A percentile compares a stretch with the other conserved stretches of the same genome.
These are phyloP conservation scores for Brettanomyces bruxellensis DNA, from an alignment of 805 yeast genomes.

Conservation along the genomic window DNA sequence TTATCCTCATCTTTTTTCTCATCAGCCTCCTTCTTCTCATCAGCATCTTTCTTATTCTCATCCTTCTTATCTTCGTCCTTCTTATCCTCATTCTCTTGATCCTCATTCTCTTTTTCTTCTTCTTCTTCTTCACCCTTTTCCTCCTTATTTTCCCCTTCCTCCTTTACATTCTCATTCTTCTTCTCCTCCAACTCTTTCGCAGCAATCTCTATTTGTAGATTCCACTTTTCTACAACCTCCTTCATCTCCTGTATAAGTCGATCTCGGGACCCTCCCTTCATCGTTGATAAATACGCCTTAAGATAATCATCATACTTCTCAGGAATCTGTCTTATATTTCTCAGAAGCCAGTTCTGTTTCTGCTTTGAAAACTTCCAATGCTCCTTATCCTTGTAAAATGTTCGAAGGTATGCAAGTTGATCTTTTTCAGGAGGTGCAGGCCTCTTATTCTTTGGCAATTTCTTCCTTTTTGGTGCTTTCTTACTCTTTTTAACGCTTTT, in stretches of 20 bases:
- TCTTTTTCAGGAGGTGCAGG: conserved; percentile 71
- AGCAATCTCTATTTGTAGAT: conserved; percentile 34
- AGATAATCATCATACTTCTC: conserved; percentile 43
- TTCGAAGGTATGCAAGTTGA: conserved; percentile 57
- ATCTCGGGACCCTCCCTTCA: conserved; percentile 63
- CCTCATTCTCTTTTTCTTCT: background rate
- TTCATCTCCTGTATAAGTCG: conserved; percentile 44
- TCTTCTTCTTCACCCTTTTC: conserved; percentile 8
- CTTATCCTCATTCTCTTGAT: background rate
- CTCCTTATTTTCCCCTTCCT: conserved; percentile 4
- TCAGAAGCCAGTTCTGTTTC: conserved; percentile 79
- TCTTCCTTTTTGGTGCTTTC: conserved; percentile 62
- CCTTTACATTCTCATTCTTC: conserved; percentile 6
- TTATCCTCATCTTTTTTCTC: background rate
- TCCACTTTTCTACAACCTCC: conserved; percentile 47
- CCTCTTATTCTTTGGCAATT: conserved; percentile 60
- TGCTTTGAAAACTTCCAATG: conserved; percentile 82
- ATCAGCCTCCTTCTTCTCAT: too few relatives aligned
- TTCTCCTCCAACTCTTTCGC: conserved; percentile 29
- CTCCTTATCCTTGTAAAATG: conserved; percentile 43
- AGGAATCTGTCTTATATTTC: conserved; percentile 47
- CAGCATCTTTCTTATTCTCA: background rate
- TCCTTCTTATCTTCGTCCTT: background rate
- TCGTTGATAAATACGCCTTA: conserved; percentile 42
- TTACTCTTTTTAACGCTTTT: conserved; percentile 20